These are phyloP conservation scores for Phytophthora cactorum DNA, from an alignment of 352 stramenopile species.

Conservation along the genomic window DNA sequence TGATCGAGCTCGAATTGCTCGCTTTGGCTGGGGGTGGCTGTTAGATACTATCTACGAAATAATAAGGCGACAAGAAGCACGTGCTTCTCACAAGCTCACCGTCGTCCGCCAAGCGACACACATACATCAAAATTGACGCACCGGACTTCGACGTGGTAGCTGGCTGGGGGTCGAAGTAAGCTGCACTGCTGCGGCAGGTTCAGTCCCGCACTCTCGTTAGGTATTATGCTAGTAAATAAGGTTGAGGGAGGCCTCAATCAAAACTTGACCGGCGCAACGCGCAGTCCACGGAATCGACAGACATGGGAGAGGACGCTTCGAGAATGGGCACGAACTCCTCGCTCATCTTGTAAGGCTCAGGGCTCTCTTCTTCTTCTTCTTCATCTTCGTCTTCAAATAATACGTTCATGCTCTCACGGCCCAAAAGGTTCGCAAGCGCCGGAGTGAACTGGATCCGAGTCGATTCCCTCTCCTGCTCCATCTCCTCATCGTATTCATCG, in stretches of 20 bases:
- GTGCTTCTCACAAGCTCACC: constrained; percentile 22
- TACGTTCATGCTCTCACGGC: constrained; percentile 60
- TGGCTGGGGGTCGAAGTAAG: not conserved
- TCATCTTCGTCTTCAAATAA: constrained; percentile 67
- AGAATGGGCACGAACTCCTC: constrained; percentile 67
- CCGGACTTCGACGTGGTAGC: constrained; percentile 25
- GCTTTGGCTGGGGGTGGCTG: constrained; percentile 24
- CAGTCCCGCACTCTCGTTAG: constrained; percentile 6
- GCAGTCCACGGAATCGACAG: constrained; percentile 56
- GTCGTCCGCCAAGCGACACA: constrained; percentile 31
- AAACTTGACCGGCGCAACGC: constrained; percentile 43
- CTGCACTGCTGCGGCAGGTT: not conserved
- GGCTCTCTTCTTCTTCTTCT: constrained; percentile 47
- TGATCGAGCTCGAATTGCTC: constrained; percentile 14
- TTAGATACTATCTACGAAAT: constrained; percentile 37
- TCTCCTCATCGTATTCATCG: constrained; percentile 39
- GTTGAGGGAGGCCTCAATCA: constrained; percentile 28
- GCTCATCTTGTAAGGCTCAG: constrained; percentile 33
- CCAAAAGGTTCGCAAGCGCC: constrained; percentile 50
- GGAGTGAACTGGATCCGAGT: constrained; percentile 52
- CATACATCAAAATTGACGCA: constrained; percentile 41
- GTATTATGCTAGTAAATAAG: constrained; percentile 38
- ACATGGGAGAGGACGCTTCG: constrained; percentile 45
- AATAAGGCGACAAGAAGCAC: constrained; percentile 22
- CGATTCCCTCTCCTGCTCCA: constrained; percentile 31